Evolutionary conservation across 768 basidiomycete genomes (phyloP), one percentile per base, ranked within the genome.

Genomic region (Phanerochaete carnosa): DNA sequence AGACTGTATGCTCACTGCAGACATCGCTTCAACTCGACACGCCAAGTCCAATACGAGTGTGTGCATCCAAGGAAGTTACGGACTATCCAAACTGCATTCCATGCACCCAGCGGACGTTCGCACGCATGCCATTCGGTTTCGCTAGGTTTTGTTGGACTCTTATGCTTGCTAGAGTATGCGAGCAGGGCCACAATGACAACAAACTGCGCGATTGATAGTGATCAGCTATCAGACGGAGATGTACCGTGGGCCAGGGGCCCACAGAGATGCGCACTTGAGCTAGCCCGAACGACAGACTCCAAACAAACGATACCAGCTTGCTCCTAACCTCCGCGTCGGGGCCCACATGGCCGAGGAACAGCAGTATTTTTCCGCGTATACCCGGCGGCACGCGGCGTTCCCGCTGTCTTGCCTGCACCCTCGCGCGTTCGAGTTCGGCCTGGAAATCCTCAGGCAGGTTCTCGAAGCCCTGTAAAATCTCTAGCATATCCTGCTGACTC

Each of bases 71-170:
- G 65, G 12, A 76, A 68, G 1, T 81, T 81, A 55, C 86, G 77
- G 22, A 79, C 74, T 26, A 86, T 69, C 89, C 89, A 90, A 4
- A 90, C 73, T 35, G 79, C 76, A 55, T 86, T 81, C 89, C 88
- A 90, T 1, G 77, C 73, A 6, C 89, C 89, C 26, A 90, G 70
- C 8, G 89, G 88, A 19, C 83, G 79, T 46, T 77, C 77, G 64
- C 89, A 90, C 0, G 86, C 85, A 26, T 73, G 65, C 78, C 88
- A 88, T 73, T 90, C 88, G 51, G 77, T 80, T 43, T 75, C 56
- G 3, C 58, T 62, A 2, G 72, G 69, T 37, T 76, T 50, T 0
- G 71, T 75, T 2, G 82, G 82, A 63, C 83, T 87, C 63, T 74
- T 73, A 26, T 75, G 75, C 29, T 74, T 70, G 0, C 82, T 79